A percentile compares a stretch with the other conserved stretches of the same genome.
Evolutionary conservation across 1,139 yeast species (phyloP).

Genomic region (Sugiyamaella pinicola): DNA sequence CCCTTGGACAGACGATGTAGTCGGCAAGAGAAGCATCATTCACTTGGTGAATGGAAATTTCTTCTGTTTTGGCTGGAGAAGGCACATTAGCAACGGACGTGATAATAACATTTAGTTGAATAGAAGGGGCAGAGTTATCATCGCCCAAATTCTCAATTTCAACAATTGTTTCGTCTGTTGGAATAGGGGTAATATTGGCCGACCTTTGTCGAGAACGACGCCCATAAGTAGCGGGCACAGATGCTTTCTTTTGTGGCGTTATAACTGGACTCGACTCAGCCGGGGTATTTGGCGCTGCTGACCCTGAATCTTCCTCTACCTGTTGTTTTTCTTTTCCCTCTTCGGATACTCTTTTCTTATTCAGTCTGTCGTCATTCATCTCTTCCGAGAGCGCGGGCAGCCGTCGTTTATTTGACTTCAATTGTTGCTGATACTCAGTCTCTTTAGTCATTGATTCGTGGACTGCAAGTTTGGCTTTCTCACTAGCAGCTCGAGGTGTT

Average conservation of each 20-base stretch:
- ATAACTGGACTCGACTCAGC: background rate
- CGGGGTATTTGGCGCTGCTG: background rate
- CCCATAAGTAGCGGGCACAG: background rate
- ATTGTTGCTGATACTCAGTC: conserved; percentile 57
- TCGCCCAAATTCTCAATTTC: background rate
- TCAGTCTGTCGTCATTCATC: conserved; percentile 12
- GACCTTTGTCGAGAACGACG: background rate
- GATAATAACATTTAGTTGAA: conserved; percentile 30
- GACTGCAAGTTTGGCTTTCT: conserved; percentile 65
- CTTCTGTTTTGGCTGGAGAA: conserved; percentile 3
- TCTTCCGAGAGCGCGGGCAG: conserved; percentile 26
- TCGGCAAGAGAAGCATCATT: conserved; percentile 40
- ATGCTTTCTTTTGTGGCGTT: background rate
- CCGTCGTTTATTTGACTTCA: conserved; percentile 17
- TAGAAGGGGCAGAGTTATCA: conserved; percentile 27
- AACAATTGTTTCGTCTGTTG: background rate
- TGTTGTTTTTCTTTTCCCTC: background rate
- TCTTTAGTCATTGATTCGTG: conserved; percentile 69
- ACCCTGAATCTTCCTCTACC: background rate
- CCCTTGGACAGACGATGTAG: conserved; percentile 66
- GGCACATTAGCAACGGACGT: conserved; percentile 21
- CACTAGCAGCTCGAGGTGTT: conserved; percentile 56
- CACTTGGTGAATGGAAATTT: conserved; percentile 38
- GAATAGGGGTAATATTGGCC: conserved; percentile 1
- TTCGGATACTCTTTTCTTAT: conserved; percentile 5